These are phyloP conservation scores for Chaetomiaceae sp. DNA, from an alignment of 2,329 filamentous ascomycete species.

Conservation along the genomic window DNA sequence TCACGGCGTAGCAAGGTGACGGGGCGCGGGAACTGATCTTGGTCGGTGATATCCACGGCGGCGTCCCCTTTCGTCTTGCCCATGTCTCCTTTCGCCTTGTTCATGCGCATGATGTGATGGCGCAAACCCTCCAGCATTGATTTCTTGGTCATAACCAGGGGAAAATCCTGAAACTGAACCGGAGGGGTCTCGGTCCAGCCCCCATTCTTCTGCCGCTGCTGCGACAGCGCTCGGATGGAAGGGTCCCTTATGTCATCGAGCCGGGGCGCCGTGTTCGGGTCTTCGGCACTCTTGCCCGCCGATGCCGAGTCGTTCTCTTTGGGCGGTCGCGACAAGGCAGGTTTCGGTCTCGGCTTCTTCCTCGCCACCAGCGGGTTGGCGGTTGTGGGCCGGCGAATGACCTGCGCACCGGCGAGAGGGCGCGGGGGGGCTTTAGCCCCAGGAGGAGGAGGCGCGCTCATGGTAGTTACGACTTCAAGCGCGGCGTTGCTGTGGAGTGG, in stretches of 20 bases:
- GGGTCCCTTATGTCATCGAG: slow-evolving; percentile 23
- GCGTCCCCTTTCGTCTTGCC: slow-evolving; percentile 50
- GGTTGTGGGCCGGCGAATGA: slow-evolving; percentile 42
- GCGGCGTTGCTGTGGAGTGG: no score
- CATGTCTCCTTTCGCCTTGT: slow-evolving; percentile 50
- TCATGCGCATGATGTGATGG: slow-evolving; percentile 80
- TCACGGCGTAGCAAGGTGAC: slow-evolving; percentile 86
- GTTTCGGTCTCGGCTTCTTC: slow-evolving; percentile 42
- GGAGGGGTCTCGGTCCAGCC: slow-evolving; percentile 52
- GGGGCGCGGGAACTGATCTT: slow-evolving; percentile 78
- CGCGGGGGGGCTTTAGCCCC: slow-evolving; percentile 23
- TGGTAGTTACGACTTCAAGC: slow-evolving; percentile 19
- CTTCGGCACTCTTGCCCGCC: slow-evolving; percentile 8
- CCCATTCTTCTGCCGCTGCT: slow-evolving; percentile 35
- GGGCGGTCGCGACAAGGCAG: slow-evolving; percentile 23
- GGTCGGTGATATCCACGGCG: slow-evolving; percentile 60
- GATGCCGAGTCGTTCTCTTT: not conserved
- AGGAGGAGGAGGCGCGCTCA: slow-evolving; percentile 39
- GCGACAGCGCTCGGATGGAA: slow-evolving; percentile 28
- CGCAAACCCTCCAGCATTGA: slow-evolving; percentile 72
- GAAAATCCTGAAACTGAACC: slow-evolving; percentile 49
- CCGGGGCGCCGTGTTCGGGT: slow-evolving; percentile 19
- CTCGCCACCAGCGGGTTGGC: slow-evolving; percentile 60
- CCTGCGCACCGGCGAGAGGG: slow-evolving; percentile 16
- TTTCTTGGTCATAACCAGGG: slow-evolving; percentile 77